Conservation (phyloP, 1,139 yeast genomes). For the Candida dubliniensis region DNA sequence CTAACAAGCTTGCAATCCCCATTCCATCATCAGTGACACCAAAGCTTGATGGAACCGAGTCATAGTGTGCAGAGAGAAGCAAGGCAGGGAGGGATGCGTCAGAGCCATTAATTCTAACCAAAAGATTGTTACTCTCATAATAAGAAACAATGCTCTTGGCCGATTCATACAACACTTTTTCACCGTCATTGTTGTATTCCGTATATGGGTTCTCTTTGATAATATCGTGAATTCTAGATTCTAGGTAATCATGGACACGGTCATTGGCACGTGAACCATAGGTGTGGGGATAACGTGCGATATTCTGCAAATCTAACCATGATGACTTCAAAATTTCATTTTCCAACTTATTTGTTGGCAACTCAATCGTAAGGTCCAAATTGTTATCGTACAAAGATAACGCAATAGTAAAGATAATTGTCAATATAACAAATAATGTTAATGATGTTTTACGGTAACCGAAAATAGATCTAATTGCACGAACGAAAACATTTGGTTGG, state of each 20-base stretch:
- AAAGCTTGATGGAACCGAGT: constrained; percentile 82
- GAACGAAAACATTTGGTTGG: constrained; percentile 27
- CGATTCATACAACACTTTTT: constrained; percentile 31
- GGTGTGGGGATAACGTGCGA: constrained; percentile 70
- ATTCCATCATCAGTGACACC: constrained; percentile 95
- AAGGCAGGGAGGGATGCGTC: constrained; percentile 60
- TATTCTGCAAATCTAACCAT: constrained; percentile 71
- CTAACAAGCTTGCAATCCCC: constrained; percentile 84
- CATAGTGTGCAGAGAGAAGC: constrained; percentile 81
- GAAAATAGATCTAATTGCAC: constrained; percentile 39
- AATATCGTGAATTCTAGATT: constrained; percentile 40
- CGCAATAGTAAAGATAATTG: constrained; percentile 36
- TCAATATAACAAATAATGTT: constrained; percentile 47
- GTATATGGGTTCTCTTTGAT: constrained; percentile 31
- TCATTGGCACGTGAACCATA: constrained; percentile 78
- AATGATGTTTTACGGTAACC: constrained; percentile 64
- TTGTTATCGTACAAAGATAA: constrained; percentile 34
- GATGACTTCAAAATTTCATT: constrained; percentile 41
- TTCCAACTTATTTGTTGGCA: constrained; percentile 43
- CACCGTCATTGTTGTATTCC: constrained; percentile 50
- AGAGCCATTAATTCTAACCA: constrained; percentile 70
- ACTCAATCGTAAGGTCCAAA: constrained; percentile 35
- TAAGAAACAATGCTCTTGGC: constrained; percentile 46
- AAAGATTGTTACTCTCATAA: constrained; percentile 76
- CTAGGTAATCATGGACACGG: constrained; percentile 67